Evolutionary conservation across 2,329 filamentous ascomycete species (phyloP), one percentile per base, ranked within the genome.

Genomic region (Claviceps sp.): DNA sequence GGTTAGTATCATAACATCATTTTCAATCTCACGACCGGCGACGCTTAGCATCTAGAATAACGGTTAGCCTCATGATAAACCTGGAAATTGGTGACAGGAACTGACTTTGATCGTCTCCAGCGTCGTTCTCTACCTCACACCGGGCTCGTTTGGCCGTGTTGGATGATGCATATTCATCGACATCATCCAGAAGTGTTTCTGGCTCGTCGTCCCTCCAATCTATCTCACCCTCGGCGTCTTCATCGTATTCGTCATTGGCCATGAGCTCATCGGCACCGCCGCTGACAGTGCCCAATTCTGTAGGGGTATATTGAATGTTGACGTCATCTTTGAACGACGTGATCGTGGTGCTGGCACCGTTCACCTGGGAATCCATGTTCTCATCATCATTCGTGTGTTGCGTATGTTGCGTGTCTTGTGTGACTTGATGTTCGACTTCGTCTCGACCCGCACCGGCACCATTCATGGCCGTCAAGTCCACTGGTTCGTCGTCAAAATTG

Each of bases 311-410:
- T 51, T 24, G 62, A 67, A 63, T 64, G 56, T 66, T 62, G 54
- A 65, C 64, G 52, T 65, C 65, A 59, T 65, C 66, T 52, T 58
- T 48, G 16, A 48, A 8, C 13, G 48, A 47, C 34, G 44, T 41
- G 8, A 48, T 55, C 24, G 30, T 51, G 10, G 50, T 52, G 19
- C 45, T 52, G 7, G 24, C 48, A 42, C 51, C 51, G 14, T 47
- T 34, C 16, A 24, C 44, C 11, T 13, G 42, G 17, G 38, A 43
- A n/a, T 8, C 19, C 8, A 45, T 38, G 4, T 24, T 24, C 14
- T 39, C 50, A 10, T 34, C 10, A 34, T 34, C 30, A 11, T 34
- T 34, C 10, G 30, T 34, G 30, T 34, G 30, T 34, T 34, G 30
- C 30, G 30, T 34, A 34, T 34, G 30, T 34, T 34, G 30, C 10